phyloP scores from a whole-genome alignment of 805 yeast species.

The Zygosaccharomyces lentus region DNA sequence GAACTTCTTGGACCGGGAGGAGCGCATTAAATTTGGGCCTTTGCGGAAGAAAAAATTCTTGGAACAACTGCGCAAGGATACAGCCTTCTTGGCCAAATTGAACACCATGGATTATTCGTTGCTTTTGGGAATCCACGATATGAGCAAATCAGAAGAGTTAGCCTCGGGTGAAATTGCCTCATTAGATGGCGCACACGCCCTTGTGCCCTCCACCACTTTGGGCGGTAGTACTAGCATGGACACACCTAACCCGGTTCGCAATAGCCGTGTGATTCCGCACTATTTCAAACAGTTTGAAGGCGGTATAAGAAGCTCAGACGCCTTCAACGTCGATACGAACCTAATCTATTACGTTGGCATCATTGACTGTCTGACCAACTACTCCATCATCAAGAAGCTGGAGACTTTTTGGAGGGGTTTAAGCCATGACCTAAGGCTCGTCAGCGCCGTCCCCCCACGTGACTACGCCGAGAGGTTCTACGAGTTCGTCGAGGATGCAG shows the following conservation, averaged over 20 bases:
- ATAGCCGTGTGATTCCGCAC: slow-evolving; percentile 22
- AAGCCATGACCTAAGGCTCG: slow-evolving; percentile 59
- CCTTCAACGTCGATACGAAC: slow-evolving; percentile 46
- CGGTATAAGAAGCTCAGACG: slow-evolving; percentile 71
- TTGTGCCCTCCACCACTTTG: slow-evolving; percentile 2
- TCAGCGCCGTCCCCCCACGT: slow-evolving; percentile 84
- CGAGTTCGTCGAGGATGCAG: slow-evolving; percentile 52
- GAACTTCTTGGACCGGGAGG: slow-evolving; percentile 73
- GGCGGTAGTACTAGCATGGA: slow-evolving; percentile 4
- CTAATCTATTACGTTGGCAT: slow-evolving; percentile 87
- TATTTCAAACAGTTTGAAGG: slow-evolving; percentile 77
- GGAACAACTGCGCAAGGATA: slow-evolving; percentile 72
- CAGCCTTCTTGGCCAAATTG: slow-evolving; percentile 59
- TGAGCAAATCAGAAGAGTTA: slow-evolving; percentile 48
- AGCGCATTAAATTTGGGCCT: slow-evolving; percentile 72
- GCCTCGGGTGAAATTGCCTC: slow-evolving; percentile 29
- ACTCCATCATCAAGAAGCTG: slow-evolving; percentile 64
- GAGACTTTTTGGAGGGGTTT: slow-evolving; percentile 85
- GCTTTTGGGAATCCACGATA: slow-evolving; percentile 81
- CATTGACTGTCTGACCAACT: slow-evolving; percentile 87
- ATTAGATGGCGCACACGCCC: slow-evolving; percentile 4
- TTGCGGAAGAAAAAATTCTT: slow-evolving; percentile 54
- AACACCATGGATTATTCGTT: slow-evolving; percentile 96
- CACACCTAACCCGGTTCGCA: slow-evolving; percentile 2
- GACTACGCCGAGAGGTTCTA: slow-evolving; percentile 89